Conservation (phyloP, 768 basidiomycete species). For the Amyloporia xantha region DNA sequence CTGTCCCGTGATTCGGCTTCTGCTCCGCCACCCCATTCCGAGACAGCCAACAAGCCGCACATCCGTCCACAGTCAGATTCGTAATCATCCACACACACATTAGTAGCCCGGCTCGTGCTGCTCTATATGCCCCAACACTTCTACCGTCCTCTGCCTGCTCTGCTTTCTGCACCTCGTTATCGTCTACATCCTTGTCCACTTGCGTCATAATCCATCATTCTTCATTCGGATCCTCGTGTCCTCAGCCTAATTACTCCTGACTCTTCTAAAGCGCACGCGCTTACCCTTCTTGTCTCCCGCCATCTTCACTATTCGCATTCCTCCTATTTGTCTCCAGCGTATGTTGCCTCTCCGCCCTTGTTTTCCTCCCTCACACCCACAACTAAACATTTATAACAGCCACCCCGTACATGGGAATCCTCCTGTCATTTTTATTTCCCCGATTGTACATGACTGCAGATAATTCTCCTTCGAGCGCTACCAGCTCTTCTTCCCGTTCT, state of each 20-base stretch:
- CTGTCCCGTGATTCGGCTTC: no score
- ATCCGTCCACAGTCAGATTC: slow-evolving; percentile 4
- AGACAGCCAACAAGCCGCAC: no score
- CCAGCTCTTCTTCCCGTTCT: slow-evolving; percentile 18
- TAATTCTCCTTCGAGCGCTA: slow-evolving; percentile 12
- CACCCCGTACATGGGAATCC: slow-evolving; percentile 23
- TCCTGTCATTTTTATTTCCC: slow-evolving; percentile 24
- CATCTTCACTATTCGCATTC: slow-evolving; percentile 9
- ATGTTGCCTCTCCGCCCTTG: slow-evolving; percentile 3
- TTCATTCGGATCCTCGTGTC: slow-evolving; percentile 14
- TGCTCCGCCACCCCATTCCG: no score
- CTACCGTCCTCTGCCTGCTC: slow-evolving; percentile 10
- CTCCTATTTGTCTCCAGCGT: slow-evolving; percentile 4
- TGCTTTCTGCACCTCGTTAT: slow-evolving; percentile 6
- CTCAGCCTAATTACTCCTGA: slow-evolving; percentile 13
- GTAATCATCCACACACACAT: neutral
- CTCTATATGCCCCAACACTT: slow-evolving; percentile 17
- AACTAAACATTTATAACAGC: neutral
- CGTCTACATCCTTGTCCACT: slow-evolving; percentile 4
- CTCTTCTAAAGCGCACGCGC: slow-evolving; percentile 3
- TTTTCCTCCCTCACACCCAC: slow-evolving; percentile 3
- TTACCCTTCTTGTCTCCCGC: slow-evolving; percentile 12
- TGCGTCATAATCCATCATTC: slow-evolving; percentile 14
- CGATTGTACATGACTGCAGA: slow-evolving; percentile 23
- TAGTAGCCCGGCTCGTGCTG: slow-evolving; percentile 4